These are phyloP conservation scores for Mucor velutinosus DNA, from an alignment of 371 early-diverging fungal genomes.

Conservation along the genomic window DNA sequence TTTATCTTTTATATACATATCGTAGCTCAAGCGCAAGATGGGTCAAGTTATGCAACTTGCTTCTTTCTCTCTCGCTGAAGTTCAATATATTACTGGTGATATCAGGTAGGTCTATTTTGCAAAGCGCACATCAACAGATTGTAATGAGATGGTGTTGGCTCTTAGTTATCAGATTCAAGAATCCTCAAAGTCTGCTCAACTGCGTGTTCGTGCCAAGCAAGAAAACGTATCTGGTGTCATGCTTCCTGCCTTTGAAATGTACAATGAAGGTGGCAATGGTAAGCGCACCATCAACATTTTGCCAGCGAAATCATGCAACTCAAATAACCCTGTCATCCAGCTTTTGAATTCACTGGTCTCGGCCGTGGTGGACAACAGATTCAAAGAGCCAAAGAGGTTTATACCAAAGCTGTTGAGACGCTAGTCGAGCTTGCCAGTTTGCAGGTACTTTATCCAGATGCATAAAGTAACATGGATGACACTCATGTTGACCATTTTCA, in stretches of 20 bases:
- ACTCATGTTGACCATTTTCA: neutral
- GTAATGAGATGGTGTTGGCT: neutral
- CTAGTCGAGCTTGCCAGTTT: slow-evolving; percentile 96
- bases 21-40: slow-evolving; percentile 64
- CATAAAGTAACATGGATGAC: neutral
- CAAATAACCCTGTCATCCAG: slow-evolving; percentile 29
- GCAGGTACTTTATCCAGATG: slow-evolving; percentile 65
- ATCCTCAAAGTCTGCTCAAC: slow-evolving; percentile 87
- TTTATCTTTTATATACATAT: neutral
- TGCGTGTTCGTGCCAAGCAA: slow-evolving; percentile 87
- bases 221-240: slow-evolving; percentile 98
- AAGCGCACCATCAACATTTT: slow-evolving; percentile 1
- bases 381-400: slow-evolving; percentile 93
- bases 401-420: slow-evolving; percentile 90
- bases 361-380: slow-evolving; percentile 98
- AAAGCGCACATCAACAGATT: neutral
- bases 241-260: slow-evolving; percentile 92
- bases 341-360: slow-evolving; percentile 95
- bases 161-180: slow-evolving; percentile 93
- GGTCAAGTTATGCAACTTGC: slow-evolving; percentile 97
- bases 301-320: neutral
- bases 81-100: slow-evolving; percentile 97
- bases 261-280: slow-evolving; percentile 86
- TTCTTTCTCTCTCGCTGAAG: slow-evolving; percentile 97
- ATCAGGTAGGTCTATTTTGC: slow-evolving; percentile 70